Evolutionary conservation across 2,329 filamentous ascomycete species (phyloP), one percentile per base, ranked within the genome.

Genomic region (Dendrostoma leiphaemia): DNA sequence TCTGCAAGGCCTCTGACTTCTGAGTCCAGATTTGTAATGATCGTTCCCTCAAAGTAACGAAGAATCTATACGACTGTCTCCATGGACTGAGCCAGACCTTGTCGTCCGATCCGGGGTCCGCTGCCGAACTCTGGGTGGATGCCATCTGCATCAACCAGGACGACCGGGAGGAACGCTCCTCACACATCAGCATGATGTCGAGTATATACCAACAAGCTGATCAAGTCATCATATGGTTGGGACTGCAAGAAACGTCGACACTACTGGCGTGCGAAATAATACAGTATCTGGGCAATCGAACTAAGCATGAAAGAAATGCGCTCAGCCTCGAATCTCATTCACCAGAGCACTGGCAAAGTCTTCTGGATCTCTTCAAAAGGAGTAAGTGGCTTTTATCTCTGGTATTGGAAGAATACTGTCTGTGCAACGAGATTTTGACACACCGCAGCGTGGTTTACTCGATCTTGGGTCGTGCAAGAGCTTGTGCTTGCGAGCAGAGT

Each of bases 401-500:
- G n/a, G n/a, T n/a, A n/a, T n/a, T n/a, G n/a, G n/a, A n/a, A n/a
- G n/a, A n/a, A n/a, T n/a, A n/a, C n/a, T n/a, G n/a, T n/a, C n/a
- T n/a, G n/a, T n/a, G n/a, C n/a, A n/a, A n/a, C n/a, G n/a, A n/a
- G n/a, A n/a, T n/a, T n/a, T n/a, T n/a, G n/a, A n/a, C n/a, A n/a
- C n/a, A n/a, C n/a, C n/a, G n/a, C n/a, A n/a, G n/a, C 44, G 7
- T 49, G 47, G 34, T 49, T 38, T 10, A 38, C 47, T 4, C 47
- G 47, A 28, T 17, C 47, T 13, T 49, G 47, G 47, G 47, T 49
- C 4, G 15, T 40, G 6, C 47, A 49, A 6, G 47, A 49, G 31
- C 21, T 17, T 26, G 34, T 49, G n/a, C 47, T 49, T 3, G 47
- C 47, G 13, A 15, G 19, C 13, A 7, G 40, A 4, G 13, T 24